Conservation (phyloP, 805 yeast species). For the Ogataea neopini region DNA sequence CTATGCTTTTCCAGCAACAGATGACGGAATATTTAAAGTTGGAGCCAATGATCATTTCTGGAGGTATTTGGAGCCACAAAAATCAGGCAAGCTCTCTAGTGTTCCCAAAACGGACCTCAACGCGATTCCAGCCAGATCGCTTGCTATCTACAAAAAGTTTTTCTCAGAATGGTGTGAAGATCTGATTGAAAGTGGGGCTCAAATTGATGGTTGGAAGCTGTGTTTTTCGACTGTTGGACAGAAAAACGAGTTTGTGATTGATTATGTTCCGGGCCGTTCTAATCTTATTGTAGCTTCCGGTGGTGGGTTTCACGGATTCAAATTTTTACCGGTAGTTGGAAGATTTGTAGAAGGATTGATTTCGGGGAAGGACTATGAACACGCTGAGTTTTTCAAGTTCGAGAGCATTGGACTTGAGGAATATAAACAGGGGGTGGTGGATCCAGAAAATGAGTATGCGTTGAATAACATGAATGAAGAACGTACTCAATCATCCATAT, state of each 20-base stretch:
- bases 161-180: slow-evolving; percentile 10
- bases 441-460: neutral
- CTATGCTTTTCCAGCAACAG: slow-evolving; percentile 22
- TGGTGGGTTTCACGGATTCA: slow-evolving; percentile 20
- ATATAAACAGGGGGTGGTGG: slow-evolving; percentile 4
- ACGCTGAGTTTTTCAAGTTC: slow-evolving; percentile 19
- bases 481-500: too few species aligned
- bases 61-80: slow-evolving; percentile 9
- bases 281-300: slow-evolving; percentile 16
- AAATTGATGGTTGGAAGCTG: slow-evolving; percentile 7
- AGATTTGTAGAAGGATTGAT: slow-evolving; percentile 16
- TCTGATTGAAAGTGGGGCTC: slow-evolving; percentile 2
- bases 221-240: slow-evolving; percentile 13
- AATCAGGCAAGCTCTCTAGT: slow-evolving; percentile 1
- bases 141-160: slow-evolving; percentile 13
- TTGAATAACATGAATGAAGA: neutral
- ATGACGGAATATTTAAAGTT: slow-evolving; percentile 16
- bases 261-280: slow-evolving; percentile 14
- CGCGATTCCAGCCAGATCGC: slow-evolving; percentile 11
- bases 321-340: slow-evolving; percentile 24
- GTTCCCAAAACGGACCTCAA: slow-evolving; percentile 12
- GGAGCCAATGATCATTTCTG: slow-evolving; percentile 18
- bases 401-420: slow-evolving; percentile 10
- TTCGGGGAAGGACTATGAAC: slow-evolving; percentile 12
- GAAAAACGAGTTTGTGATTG: slow-evolving; percentile 16